Base-by-base conservation (phyloP, 148 eudicot species). In the Rhododendron vialii region DNA sequence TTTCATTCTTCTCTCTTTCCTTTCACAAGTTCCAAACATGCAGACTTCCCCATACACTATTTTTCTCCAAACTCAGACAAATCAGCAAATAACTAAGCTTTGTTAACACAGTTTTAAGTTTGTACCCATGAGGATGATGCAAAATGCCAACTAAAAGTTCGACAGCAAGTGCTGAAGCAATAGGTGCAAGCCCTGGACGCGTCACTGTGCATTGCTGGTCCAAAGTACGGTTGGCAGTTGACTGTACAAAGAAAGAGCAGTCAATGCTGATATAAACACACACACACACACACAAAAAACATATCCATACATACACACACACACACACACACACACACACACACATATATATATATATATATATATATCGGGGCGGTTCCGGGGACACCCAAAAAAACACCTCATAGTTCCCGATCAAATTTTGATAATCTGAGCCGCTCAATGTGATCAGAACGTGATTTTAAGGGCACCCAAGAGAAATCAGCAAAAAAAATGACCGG, bases 161-260 rank as follows among this genome's bases (percentile, higher is more conserved):
- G 85, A 96, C 99, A 69, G 98, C 98, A 89, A 96, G 96, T 7
- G 98, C 91, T 10, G 99, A 96, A 63, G 99, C 99, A 89, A 96
- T 94, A 78, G 99, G 99, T 86, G 99, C 98, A 88, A 96, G 98
- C 75, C 99, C 99, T 43, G 99, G 99, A 81, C 99, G 98, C 81
- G 99, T 96, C 81, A 96, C 99, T 5, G 99, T 96, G 87, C 99
- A 96, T 83, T 96, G 99, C 93, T 96, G 99, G 88, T 96, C 99
- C 87, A 96, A 85, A 45, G 99, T 95, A 84, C 98, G 98, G 82
- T 96, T 96, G 55, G 96, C 84, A 83, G 97, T 95, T 81, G 99
- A 96, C 99, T 96, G 94, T 87, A 88, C 53, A 86, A 85, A 67
- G 80, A 84, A 65, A 61, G 38, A 28, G 84, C 47, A 80, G 12